Evolutionary conservation across 768 basidiomycete genomes (phyloP).

Genomic region (Dentipellis fragilis): DNA sequence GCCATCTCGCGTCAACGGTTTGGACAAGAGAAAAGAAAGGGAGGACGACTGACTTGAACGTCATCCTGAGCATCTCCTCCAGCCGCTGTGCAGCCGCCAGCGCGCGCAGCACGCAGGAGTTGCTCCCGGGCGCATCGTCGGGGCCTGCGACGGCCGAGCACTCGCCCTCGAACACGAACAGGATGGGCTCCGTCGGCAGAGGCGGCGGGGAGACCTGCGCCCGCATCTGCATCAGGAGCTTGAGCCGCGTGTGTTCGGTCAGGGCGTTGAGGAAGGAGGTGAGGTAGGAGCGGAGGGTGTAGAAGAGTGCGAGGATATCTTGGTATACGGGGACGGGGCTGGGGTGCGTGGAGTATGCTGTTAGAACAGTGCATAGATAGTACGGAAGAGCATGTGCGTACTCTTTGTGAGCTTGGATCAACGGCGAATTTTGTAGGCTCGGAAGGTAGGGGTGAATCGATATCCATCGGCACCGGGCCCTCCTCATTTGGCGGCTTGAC

Average conservation of each 20-base stretch:
- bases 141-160: not conserved
- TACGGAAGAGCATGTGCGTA: too few relatives aligned
- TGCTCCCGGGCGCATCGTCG: not conserved
- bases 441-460: too few relatives aligned
- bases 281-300: not conserved
- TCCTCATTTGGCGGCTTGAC: too few relatives aligned
- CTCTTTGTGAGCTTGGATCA: too few relatives aligned
- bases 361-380: too few relatives aligned
- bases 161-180: not conserved
- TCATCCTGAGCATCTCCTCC: not conserved
- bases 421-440: too few relatives aligned
- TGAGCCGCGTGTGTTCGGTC: not conserved
- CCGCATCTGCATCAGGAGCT: not conserved
- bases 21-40: too few relatives aligned
- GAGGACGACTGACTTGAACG: not conserved
- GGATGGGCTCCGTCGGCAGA: not conserved
- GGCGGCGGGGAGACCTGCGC: not conserved
- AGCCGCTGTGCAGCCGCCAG: not conserved
- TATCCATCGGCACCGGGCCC: too few relatives aligned
- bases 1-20: too few relatives aligned
- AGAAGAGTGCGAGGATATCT: not conserved
- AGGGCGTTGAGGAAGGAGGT: not conserved
- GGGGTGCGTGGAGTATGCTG: too few relatives aligned
- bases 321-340: not conserved
- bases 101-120: not conserved